Conservation (phyloP, 2,329 filamentous ascomycete genomes). For the Plenodomus biglobosus region DNA sequence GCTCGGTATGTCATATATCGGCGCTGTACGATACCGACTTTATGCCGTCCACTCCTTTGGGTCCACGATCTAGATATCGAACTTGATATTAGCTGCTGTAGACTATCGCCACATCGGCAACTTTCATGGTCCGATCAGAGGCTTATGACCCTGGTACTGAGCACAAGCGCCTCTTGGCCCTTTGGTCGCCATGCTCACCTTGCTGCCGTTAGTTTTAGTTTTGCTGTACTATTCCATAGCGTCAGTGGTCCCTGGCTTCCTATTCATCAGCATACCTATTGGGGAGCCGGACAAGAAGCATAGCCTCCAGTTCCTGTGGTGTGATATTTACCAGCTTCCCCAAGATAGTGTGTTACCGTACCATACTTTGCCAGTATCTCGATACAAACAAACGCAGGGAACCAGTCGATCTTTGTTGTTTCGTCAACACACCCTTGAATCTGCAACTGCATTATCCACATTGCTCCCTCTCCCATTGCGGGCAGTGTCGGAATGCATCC, state of each 20-base stretch:
- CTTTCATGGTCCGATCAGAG: constrained; percentile 9
- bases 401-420: not conserved
- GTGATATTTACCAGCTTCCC: constrained; percentile 20
- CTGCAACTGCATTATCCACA: not conserved
- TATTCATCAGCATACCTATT: constrained; percentile 12
- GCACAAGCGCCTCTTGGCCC: not conserved
- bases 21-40: constrained; percentile 17
- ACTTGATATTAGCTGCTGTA: constrained; percentile 4
- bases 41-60: constrained; percentile 8
- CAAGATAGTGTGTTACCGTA: constrained; percentile 3
- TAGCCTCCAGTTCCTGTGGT: constrained; percentile 4
- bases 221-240: constrained; percentile 6
- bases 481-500: constrained; percentile 42
- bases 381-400: not conserved
- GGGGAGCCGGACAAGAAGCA: constrained; percentile 26
- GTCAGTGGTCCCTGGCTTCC: constrained; percentile 6
- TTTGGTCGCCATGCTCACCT: constrained; percentile 1
- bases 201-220: constrained; percentile 5
- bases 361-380: not conserved
- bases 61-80: constrained; percentile 9
- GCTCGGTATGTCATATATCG: constrained; percentile 27
- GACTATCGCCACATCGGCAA: constrained; percentile 1
- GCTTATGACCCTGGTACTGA: constrained; percentile 1
- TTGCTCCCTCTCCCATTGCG: not conserved
- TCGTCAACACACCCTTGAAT: not conserved